Evolutionary conservation across 1,139 yeast genomes (phyloP).

Genomic region (Yamadazyma sp.): DNA sequence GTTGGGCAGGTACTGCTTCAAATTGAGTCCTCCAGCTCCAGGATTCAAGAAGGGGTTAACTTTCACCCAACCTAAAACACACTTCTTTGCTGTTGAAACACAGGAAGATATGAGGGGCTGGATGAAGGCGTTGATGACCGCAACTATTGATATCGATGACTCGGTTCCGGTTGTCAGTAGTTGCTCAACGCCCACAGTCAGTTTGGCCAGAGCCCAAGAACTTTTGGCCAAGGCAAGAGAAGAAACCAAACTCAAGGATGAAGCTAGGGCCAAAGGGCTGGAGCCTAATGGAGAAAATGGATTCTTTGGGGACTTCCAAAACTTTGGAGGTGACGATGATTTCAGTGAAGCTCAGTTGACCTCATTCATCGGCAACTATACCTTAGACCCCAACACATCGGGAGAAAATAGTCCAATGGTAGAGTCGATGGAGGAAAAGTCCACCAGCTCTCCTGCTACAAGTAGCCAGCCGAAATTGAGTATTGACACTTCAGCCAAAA

Average conservation of each 20-base stretch:
- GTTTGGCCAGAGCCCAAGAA: constrained; percentile 83
- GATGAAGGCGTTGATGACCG: constrained; percentile 94
- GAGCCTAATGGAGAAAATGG: constrained; percentile 17
- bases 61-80: constrained; percentile 94
- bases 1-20: constrained; percentile 88
- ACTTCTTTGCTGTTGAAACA: constrained; percentile 92
- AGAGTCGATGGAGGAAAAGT: constrained; percentile 31
- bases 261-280: constrained; percentile 35
- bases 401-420: constrained; percentile 29
- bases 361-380: constrained; percentile 20
- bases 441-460: constrained; percentile 1
- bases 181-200: constrained; percentile 91
- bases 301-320: constrained; percentile 15
- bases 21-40: constrained; percentile 95
- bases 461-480: constrained; percentile 29
- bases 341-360: constrained; percentile 17
- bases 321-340: constrained; percentile 31
- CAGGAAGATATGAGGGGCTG: constrained; percentile 90
- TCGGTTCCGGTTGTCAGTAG: constrained; percentile 91
- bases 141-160: constrained; percentile 95
- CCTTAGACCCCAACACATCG: constrained; percentile 24
- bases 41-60: constrained; percentile 94
- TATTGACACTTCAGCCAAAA: constrained; percentile 28
- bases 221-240: constrained; percentile 79
- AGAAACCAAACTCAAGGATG: constrained; percentile 64